phyloP scores from a whole-genome alignment of 2,329 filamentous ascomycete species.

The Diaporthe australafricana region DNA sequence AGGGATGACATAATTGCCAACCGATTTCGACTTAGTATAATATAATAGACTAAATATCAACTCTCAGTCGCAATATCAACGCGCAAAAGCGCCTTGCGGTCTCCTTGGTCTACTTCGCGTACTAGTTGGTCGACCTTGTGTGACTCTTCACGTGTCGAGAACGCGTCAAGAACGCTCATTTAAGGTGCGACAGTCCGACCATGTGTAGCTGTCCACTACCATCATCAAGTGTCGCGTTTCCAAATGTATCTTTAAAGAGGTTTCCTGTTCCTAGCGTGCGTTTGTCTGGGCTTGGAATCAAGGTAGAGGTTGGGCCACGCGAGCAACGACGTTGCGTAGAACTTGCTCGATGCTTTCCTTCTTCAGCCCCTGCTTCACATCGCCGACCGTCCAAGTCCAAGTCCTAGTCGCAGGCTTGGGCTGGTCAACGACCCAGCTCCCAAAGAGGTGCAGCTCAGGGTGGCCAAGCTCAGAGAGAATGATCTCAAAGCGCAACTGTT shows the following conservation, averaged over 20 bases:
- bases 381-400: conserved; percentile 37
- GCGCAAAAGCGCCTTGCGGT: neutral
- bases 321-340: conserved; percentile 30
- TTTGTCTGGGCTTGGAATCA: neutral
- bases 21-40: neutral
- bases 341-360: conserved; percentile 34
- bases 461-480: conserved; percentile 29
- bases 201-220: neutral
- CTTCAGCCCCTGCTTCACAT: conserved; percentile 31
- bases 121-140: neutral
- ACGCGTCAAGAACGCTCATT: no score
- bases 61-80: neutral
- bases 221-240: neutral
- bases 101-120: neutral
- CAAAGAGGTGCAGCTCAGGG: conserved; percentile 35
- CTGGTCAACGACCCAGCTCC: conserved; percentile 33
- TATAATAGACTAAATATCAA: neutral
- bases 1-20: neutral
- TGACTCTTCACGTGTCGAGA: neutral
- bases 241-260: neutral
- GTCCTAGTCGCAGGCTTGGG: conserved; percentile 20
- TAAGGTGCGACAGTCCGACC: neutral
- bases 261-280: neutral
- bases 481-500: conserved; percentile 30
- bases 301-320: conserved; percentile 22